Base-by-base conservation (phyloP, 2,329 filamentous ascomycete species). In the Nannizzia gypsea region DNA sequence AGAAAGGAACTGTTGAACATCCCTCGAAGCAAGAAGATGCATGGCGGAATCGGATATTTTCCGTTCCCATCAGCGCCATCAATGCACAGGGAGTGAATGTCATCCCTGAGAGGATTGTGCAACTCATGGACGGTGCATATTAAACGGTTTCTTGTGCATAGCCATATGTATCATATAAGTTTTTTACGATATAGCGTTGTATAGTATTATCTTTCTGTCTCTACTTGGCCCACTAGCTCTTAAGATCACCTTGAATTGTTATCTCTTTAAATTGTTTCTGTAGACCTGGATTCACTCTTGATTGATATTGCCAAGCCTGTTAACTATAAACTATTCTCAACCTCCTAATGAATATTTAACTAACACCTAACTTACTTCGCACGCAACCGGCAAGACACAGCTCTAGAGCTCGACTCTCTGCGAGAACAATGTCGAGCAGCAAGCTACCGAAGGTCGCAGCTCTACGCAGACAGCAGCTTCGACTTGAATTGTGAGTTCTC, bases 41-140 rank as follows among this genome's bases (percentile, higher is more conserved):
- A 4, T 86, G 83, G 82, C 80, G 72, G 62, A 73, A 75, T 54
- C 75, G 74, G 22, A 62, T 84, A 34, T 78, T 81, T 22, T 88
- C 83, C 20, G 84, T 97, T 62, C 93, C 93, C 0, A 85, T 97
- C 55, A 95, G 91, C 71, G 93, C 92, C 55, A 95, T 96, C 63
- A 83, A 86, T 61, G 89, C 88, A 3, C 85, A 96, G 70, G 91
- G 92, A 2, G 85, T 95, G 6, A 83, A 90, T 60, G 69, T 70
- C 17, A 75, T 78, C 57, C 73, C 74, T 2, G 69, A 70, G 42
- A 67, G 74, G 42, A 71, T 76, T 36, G 72, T 76, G 62, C 71
- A 73, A 44, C 68, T 77, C 57, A 62, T 78, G 61, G 73, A 76
- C 52, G 69, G 60, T 15, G 34, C 60, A 40, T 65, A 62, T 38